Conservation (phyloP, 202 grass and related monocot species). For the Digitaria exilis region DNA sequence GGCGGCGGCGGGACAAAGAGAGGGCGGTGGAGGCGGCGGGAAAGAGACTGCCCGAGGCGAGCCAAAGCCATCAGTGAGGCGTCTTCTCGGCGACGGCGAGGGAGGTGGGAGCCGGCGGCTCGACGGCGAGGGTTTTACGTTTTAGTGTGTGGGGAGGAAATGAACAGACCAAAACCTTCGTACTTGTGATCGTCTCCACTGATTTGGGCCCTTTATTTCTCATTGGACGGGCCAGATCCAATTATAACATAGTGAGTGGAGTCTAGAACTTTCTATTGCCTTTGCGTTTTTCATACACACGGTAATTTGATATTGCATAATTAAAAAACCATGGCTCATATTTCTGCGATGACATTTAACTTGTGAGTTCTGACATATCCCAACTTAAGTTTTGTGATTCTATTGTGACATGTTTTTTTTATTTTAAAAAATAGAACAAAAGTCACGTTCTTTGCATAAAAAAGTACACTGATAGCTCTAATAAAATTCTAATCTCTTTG, state of each 20-base stretch:
- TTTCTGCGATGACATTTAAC: not conserved
- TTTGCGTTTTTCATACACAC: not conserved
- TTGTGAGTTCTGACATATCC: no score
- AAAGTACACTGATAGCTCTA: no score
- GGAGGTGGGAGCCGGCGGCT: not conserved
- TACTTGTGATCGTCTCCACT: not conserved
- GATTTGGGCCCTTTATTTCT: constrained; percentile 6
- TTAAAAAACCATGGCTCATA: not conserved
- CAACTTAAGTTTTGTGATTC: not conserved
- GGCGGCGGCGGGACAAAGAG: not conserved
- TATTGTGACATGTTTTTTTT: not conserved
- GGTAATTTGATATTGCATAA: not conserved
- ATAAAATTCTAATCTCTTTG: no score
- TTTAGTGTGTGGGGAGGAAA: constrained; percentile 3
- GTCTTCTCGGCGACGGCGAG: not conserved
- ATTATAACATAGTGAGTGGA: not conserved
- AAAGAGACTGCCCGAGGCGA: constrained; percentile 32
- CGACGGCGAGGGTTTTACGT: constrained; percentile 40
- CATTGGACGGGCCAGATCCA: not conserved
- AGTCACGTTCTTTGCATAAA: no score
- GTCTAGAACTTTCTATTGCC: not conserved
- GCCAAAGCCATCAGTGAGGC: constrained; percentile 46
- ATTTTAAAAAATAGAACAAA: not conserved
- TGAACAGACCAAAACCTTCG: not conserved
- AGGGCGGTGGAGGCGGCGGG: constrained; percentile 36